These are phyloP conservation scores for Backusella psychrophila DNA, from an alignment of 192 early-diverging fungal species.

Conservation along the genomic window DNA sequence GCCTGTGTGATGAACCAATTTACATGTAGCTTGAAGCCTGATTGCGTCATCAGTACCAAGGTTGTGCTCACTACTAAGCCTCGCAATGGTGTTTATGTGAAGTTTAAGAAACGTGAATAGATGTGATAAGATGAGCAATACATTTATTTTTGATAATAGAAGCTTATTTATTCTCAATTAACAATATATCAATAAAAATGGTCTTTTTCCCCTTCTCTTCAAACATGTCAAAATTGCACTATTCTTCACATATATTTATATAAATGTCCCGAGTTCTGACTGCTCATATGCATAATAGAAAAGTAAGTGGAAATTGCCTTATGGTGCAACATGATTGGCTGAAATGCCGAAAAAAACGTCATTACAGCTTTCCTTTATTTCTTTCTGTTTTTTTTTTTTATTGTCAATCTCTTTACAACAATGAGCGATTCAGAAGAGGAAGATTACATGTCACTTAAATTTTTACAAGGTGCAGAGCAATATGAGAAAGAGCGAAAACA, in stretches of 20 bases:
- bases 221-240: no score
- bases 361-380: background rate
- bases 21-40: slow-evolving; percentile 10
- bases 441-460: slow-evolving; percentile 52
- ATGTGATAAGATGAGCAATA: background rate
- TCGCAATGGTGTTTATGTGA: slow-evolving; percentile 28
- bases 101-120: slow-evolving; percentile 21
- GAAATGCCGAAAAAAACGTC: background rate
- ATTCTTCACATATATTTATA: no score
- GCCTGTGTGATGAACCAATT: slow-evolving; percentile 28
- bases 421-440: slow-evolving; percentile 42
- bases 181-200: background rate
- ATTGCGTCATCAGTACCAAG: slow-evolving; percentile 28
- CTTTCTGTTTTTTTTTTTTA: background rate
- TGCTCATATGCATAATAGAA: no score
- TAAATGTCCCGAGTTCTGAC: no score
- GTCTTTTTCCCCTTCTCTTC: no score
- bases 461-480: slow-evolving; percentile 37
- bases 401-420: background rate
- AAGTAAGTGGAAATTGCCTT: background rate
- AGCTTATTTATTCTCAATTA: background rate
- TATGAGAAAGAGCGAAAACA: slow-evolving; percentile 16
- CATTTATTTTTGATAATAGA: background rate
- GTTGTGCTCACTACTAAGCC: slow-evolving; percentile 34
- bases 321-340: background rate